Conservation (phyloP, 176 grass and related monocot species). For the Rhipidocladum racemiflorum region DNA sequence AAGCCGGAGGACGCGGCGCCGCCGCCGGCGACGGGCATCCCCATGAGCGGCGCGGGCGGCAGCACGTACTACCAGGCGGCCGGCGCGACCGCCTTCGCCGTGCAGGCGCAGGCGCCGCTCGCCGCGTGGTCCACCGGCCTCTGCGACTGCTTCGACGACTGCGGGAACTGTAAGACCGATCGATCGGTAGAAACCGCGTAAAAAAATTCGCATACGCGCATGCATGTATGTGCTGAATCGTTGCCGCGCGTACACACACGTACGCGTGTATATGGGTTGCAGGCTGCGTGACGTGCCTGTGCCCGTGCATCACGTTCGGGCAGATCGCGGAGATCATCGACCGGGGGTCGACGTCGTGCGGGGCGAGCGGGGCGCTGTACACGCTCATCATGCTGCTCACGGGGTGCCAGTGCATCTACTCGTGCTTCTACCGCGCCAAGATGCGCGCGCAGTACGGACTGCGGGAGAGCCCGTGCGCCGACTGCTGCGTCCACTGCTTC, state of each 20-base stretch:
- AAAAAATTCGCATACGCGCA: background rate
- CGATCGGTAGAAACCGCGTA: background rate
- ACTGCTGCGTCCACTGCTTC: constrained; percentile 68
- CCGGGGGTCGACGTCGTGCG: constrained; percentile 60
- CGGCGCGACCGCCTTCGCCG: constrained; percentile 14
- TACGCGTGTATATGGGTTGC: background rate
- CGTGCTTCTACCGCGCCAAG: constrained; percentile 77
- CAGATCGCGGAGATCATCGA: constrained; percentile 68
- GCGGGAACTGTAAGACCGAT: constrained; percentile 47
- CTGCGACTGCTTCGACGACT: constrained; percentile 62
- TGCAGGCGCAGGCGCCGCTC: constrained; percentile 27
- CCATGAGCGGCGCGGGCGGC: background rate
- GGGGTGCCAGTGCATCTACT: constrained; percentile 56
- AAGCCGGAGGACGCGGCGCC: constrained; percentile 15
- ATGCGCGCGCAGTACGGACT: constrained; percentile 58
- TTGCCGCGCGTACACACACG: background rate
- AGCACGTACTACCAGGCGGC: constrained; percentile 5
- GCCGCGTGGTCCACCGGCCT: constrained; percentile 63
- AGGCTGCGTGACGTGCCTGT: constrained; percentile 62
- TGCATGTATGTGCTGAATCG: background rate
- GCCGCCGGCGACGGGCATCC: constrained; percentile 23
- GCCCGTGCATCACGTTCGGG: constrained; percentile 68
- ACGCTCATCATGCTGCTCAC: constrained; percentile 44
- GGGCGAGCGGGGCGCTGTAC: constrained; percentile 51
- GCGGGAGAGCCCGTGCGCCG: constrained; percentile 47